These are phyloP conservation scores for Hanseniaspora guilliermondii DNA, from an alignment of 805 yeast genomes.

Conservation along the genomic window DNA sequence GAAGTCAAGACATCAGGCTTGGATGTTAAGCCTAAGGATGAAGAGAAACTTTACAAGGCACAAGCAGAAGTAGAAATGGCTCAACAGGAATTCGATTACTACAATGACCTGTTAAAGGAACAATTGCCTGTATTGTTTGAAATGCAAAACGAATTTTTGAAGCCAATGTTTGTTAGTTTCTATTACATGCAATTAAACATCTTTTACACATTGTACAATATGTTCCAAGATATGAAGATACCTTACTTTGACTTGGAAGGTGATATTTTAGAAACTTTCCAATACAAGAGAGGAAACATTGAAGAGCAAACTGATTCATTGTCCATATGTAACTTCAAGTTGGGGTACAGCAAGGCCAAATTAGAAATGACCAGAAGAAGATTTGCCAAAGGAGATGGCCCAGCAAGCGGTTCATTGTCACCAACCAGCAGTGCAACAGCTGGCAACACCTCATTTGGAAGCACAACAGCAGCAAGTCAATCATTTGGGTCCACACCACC, in stretches of 20 bases:
- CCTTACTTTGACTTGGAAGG: conserved; percentile 83
- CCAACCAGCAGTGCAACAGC: not conserved
- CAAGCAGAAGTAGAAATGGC: conserved; percentile 86
- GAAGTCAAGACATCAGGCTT: conserved; percentile 49
- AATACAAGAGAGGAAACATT: conserved; percentile 72
- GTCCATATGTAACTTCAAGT: conserved; percentile 79
- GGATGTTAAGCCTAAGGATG: conserved; percentile 77
- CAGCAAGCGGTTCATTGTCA: conserved; percentile 24
- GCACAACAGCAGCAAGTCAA: not conserved
- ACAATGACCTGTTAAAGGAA: conserved; percentile 82
- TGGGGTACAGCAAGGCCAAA: conserved; percentile 76
- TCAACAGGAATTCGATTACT: conserved; percentile 89
- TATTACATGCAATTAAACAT: conserved; percentile 97
- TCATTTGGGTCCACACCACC: not conserved
- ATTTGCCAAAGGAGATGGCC: conserved; percentile 39
- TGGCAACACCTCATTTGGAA: not conserved
- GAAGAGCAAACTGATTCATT: conserved; percentile 83
- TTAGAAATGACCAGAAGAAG: conserved; percentile 72
- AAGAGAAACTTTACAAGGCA: conserved; percentile 75
- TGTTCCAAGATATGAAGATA: conserved; percentile 92
- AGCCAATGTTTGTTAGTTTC: conserved; percentile 84
- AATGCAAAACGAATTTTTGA: conserved; percentile 82
- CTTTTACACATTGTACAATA: conserved; percentile 78
- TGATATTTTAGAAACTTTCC: conserved; percentile 73
- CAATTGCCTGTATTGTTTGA: conserved; percentile 81